Percentiles rank a stretch among this genome's conserved stretches.
Conservation (phyloP, 2,329 filamentous ascomycete species). For the Pseudocercospora eumusae region DNA sequence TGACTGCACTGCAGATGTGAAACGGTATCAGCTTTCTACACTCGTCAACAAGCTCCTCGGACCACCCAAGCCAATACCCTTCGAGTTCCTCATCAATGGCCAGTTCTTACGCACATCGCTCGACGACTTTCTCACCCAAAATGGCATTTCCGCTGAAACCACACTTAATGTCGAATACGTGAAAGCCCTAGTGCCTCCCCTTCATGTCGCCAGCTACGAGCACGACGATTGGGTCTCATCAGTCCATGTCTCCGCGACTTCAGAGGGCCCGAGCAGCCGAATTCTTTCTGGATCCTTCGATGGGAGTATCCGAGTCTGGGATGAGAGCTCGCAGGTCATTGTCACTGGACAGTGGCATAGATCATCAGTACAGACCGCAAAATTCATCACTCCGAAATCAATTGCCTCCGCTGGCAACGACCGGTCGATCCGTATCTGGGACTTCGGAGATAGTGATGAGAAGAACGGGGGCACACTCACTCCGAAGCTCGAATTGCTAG, state of each 20-base stretch:
- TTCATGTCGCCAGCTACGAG: constrained; percentile 88
- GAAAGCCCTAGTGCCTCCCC: constrained; percentile 82
- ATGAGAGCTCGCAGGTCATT: constrained; percentile 80
- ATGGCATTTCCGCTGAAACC: constrained; percentile 86
- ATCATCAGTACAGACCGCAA: constrained; percentile 76
- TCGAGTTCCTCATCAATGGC: constrained; percentile 96
- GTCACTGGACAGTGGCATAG: constrained; percentile 75
- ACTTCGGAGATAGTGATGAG: constrained; percentile 65
- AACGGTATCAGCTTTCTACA: constrained; percentile 62
- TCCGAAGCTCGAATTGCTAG: constrained; percentile 78
- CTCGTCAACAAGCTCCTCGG: constrained; percentile 63
- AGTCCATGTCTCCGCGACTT: constrained; percentile 75
- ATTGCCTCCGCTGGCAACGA: constrained; percentile 83
- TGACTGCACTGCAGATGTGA: constrained; percentile 46
- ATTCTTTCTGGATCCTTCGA: constrained; percentile 95
- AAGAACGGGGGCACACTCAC: constrained; percentile 54
- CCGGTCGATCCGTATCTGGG: constrained; percentile 84
- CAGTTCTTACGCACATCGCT: constrained; percentile 85
- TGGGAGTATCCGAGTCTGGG: constrained; percentile 85
- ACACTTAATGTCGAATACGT: constrained; percentile 91
- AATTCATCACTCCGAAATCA: constrained; percentile 70
- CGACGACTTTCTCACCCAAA: constrained; percentile 82
- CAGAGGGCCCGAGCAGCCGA: constrained; percentile 60
- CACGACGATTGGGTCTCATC: constrained; percentile 96
- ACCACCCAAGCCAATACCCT: constrained; percentile 66